These are phyloP conservation scores for Aspergillus taichungensis DNA, from an alignment of 495 filamentous ascomycete genomes.

Conservation along the genomic window DNA sequence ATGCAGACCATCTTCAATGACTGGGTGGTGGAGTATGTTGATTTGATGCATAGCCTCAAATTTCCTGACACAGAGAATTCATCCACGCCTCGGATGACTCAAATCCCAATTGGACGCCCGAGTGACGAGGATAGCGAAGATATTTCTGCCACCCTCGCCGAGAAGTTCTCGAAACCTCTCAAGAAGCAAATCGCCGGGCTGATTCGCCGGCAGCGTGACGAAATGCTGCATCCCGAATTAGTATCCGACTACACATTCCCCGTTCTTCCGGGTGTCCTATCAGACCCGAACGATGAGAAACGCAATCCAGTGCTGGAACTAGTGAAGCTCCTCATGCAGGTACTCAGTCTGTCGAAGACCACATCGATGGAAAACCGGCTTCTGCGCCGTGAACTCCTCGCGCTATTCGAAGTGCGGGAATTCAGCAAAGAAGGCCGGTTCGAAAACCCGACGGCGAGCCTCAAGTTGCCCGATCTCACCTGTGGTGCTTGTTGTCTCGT, in stretches of 20 bases:
- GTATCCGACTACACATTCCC: conserved; percentile 86
- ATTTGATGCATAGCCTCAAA: conserved; percentile 85
- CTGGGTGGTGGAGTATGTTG: conserved; percentile 90
- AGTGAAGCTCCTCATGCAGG: conserved; percentile 83
- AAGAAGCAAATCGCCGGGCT: conserved; percentile 78
- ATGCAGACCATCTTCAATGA: conserved; percentile 84
- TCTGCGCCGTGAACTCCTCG: conserved; percentile 79
- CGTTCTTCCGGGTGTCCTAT: conserved; percentile 61
- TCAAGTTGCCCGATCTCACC: conserved; percentile 65
- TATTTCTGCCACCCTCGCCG: conserved; percentile 53
- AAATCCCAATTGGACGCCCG: conserved; percentile 48
- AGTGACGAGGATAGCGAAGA: conserved; percentile 49
- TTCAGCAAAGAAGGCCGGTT: conserved; percentile 83
- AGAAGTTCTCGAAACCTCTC: conserved; percentile 75
- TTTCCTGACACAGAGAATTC: conserved; percentile 44
- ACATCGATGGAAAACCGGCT: conserved; percentile 77
- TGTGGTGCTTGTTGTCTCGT: conserved; percentile 83
- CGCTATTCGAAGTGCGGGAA: conserved; percentile 86
- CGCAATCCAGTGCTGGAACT: conserved; percentile 81
- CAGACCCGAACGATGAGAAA: conserved; percentile 47
- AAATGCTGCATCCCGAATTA: conserved; percentile 83
- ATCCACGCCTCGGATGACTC: conserved; percentile 67
- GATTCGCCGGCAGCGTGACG: conserved; percentile 73
- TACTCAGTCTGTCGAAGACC: conserved; percentile 73
- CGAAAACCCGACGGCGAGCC: conserved; percentile 69